Evolutionary conservation across 2,329 filamentous ascomycete genomes (phyloP).

Genomic region (Cryphonectria parasitica): DNA sequence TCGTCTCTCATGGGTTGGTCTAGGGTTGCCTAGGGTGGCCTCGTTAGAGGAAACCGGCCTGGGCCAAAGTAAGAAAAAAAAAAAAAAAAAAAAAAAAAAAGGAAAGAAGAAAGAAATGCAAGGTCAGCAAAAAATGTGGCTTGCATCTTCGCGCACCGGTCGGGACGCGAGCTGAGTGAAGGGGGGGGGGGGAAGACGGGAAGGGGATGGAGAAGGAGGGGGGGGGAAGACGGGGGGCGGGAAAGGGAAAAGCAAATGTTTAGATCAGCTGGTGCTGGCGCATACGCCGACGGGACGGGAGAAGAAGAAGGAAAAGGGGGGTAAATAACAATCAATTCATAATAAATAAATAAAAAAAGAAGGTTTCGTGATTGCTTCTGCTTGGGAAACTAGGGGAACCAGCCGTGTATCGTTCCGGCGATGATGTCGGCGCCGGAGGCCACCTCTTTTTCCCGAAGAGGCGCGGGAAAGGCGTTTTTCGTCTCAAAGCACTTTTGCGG

Average conservation of each 20-base stretch:
- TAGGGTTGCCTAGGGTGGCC: not conserved
- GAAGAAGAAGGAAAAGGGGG: not conserved
- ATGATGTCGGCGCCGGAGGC: not conserved
- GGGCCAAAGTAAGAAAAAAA: too few species aligned
- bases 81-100: not conserved
- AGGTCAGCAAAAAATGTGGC: not conserved
- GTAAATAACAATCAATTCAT: too few species aligned
- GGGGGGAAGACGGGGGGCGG: not conserved
- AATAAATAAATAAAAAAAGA: too few species aligned
- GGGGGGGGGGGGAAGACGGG: not conserved
- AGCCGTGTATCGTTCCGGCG: not conserved
- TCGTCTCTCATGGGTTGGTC: not conserved
- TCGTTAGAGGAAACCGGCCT: not conserved
- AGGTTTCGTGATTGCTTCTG: not conserved
- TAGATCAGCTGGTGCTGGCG: conserved; percentile 1
- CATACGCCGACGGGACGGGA: not conserved
- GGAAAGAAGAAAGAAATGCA: not conserved
- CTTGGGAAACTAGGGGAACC: not conserved
- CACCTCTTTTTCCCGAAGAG: not conserved
- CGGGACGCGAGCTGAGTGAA: not conserved
- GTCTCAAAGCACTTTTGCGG: not conserved
- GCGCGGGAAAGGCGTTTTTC: not conserved
- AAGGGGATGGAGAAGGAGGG: not conserved
- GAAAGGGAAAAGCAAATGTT: not conserved
- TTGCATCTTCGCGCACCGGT: not conserved